A percentile compares a stretch with the other conserved stretches of the same genome.
Conservation (phyloP, 2,329 filamentous ascomycete genomes). For the Trichoderma simmonsii region DNA sequence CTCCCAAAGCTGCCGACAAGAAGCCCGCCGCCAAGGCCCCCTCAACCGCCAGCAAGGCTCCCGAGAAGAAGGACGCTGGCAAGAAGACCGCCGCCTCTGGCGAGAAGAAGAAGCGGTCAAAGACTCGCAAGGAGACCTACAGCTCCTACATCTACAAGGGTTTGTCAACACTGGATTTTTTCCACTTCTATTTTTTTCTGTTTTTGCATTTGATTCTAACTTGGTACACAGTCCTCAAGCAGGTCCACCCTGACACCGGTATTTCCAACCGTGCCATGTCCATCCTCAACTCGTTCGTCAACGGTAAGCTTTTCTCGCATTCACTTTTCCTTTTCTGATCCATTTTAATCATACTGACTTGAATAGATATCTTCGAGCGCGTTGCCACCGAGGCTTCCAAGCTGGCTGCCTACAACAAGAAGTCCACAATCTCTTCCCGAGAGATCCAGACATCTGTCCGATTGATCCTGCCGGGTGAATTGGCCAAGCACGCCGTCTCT, state of each 20-base stretch:
- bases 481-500: constrained; percentile 99
- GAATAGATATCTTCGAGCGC: constrained; percentile 93
- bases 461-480: constrained; percentile 95
- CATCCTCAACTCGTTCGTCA: constrained; percentile 99
- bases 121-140: constrained; percentile 99
- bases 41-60: constrained; percentile 63
- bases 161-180: constrained; percentile 40
- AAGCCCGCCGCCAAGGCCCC: constrained; percentile 98
- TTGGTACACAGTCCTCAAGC: constrained; percentile 80
- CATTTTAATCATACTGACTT: not conserved
- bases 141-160: constrained; percentile 99
- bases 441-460: constrained; percentile 99
- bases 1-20: constrained; percentile 98
- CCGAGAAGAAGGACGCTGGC: constrained; percentile 98
- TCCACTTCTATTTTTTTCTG: not conserved
- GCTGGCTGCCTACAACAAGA: constrained; percentile 99
- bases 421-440: constrained; percentile 98
- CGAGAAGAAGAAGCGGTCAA: constrained; percentile 99
- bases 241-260: constrained; percentile 99
- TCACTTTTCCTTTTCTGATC: not conserved
- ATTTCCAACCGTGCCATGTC: constrained; percentile 99
- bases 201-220: constrained; percentile 15
- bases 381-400: constrained; percentile 98
- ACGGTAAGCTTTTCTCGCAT: constrained; percentile 59
- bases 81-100: constrained; percentile 98